Conservation (phyloP, 106 monocot genomes). For the Xerophyta viscosa region DNA sequence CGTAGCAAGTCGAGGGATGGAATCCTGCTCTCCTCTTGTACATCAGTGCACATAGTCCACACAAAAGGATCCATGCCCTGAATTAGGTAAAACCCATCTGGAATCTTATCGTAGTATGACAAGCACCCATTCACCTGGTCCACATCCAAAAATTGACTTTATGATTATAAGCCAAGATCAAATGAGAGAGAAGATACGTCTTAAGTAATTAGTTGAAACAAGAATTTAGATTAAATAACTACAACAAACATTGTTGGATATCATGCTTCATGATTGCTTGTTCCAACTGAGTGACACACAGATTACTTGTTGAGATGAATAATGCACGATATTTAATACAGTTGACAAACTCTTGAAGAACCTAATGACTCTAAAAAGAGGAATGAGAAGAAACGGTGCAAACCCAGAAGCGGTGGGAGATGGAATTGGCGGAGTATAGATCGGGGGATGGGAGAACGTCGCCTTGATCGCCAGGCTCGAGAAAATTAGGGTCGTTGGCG, state of each 20-base stretch:
- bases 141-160: too few species aligned
- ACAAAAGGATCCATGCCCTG: slow-evolving; percentile 94
- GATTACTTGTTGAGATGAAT: too few species aligned
- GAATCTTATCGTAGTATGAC: slow-evolving; percentile 77
- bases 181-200: not conserved
- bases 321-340: too few species aligned
- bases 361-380: too few species aligned
- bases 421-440: slow-evolving; percentile 25
- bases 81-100: slow-evolving; percentile 94
- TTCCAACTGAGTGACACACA: too few species aligned
- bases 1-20: slow-evolving; percentile 71
- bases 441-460: slow-evolving; percentile 14
- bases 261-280: too few species aligned
- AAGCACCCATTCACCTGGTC: slow-evolving; percentile 81
- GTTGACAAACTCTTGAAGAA: too few species aligned
- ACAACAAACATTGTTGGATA: too few species aligned
- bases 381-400: not conserved
- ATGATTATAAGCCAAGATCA: too few species aligned
- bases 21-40: slow-evolving; percentile 66
- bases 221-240: not conserved
- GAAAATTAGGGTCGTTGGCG: slow-evolving; percentile 56
- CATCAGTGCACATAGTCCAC: slow-evolving; percentile 84
- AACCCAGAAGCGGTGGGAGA: slow-evolving; percentile 94
- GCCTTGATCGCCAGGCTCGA: slow-evolving; percentile 47
- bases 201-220: not conserved